Evolutionary conservation across 176 grass and related monocot genomes (phyloP).

Genomic region (Olyra latifolia): DNA sequence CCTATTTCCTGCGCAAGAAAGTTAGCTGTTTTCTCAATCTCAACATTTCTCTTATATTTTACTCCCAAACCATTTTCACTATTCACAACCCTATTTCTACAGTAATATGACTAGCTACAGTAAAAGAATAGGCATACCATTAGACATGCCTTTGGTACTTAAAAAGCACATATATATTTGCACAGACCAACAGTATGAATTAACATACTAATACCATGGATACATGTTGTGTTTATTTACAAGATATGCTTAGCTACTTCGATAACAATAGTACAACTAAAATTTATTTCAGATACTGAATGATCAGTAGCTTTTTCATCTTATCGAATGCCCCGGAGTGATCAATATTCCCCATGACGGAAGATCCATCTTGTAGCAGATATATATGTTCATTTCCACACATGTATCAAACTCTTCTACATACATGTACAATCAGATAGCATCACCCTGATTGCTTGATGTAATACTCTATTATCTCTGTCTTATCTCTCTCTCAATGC

Average conservation of each 20-base stretch:
- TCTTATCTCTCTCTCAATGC: not conserved
- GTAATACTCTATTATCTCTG: not conserved
- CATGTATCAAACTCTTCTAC: not conserved
- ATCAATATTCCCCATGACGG: not conserved
- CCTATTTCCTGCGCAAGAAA: too few species aligned
- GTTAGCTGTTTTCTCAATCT: too few species aligned
- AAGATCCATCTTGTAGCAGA: not conserved
- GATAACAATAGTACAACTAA: not conserved
- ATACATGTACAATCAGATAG: not conserved
- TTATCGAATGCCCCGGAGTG: not conserved
- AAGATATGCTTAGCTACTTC: not conserved
- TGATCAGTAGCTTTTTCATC: not conserved
- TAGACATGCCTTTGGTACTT: too few species aligned
- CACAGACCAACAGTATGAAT: not conserved
- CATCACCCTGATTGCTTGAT: not conserved
- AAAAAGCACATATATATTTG: not conserved
- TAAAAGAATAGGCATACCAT: too few species aligned
- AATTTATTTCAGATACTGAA: not conserved
- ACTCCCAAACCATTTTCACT: too few species aligned
- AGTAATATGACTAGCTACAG: too few species aligned
- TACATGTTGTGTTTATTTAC: not conserved
- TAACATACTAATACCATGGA: not conserved
- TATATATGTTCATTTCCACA: not conserved
- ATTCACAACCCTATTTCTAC: too few species aligned
- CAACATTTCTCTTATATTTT: too few species aligned